phyloP scores from a whole-genome alignment of 2,329 filamentous ascomycete species.

The Aureobasidium sp. region DNA sequence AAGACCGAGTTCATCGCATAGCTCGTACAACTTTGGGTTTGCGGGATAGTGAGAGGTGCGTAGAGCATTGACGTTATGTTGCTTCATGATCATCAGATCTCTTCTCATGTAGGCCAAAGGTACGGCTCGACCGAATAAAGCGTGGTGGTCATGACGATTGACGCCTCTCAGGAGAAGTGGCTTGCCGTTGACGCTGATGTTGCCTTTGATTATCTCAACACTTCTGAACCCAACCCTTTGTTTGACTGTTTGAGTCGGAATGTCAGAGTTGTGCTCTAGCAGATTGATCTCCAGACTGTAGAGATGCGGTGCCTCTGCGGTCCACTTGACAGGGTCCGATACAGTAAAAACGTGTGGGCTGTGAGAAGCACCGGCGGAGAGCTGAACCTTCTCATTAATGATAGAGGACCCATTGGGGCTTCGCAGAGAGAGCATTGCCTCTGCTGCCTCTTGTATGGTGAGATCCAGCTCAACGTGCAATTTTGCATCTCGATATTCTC shows the following conservation, averaged over 20 bases:
- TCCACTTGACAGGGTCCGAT: constrained; percentile 56
- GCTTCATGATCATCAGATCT: constrained; percentile 63
- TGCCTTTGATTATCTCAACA: constrained; percentile 54
- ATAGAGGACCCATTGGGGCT: not conserved
- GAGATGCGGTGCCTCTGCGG: constrained; percentile 58
- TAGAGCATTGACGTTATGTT: constrained; percentile 63
- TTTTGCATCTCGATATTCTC: constrained; percentile 44
- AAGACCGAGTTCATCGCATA: constrained; percentile 60
- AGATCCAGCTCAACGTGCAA: constrained; percentile 42
- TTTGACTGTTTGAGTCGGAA: constrained; percentile 34
- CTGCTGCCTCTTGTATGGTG: constrained; percentile 32
- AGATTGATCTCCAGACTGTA: constrained; percentile 43
- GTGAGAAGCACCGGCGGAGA: constrained; percentile 23
- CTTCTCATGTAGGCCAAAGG: constrained; percentile 54
- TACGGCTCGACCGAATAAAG: constrained; percentile 54
- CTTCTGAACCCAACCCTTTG: constrained; percentile 58
- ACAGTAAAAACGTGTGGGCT: constrained; percentile 30
- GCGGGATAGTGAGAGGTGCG: constrained; percentile 63
- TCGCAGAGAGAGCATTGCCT: not conserved
- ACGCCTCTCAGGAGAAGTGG: constrained; percentile 56
- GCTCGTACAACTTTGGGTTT: constrained; percentile 52
- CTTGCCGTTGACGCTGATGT: constrained; percentile 57
- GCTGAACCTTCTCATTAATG: constrained; percentile 22
- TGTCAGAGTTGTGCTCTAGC: constrained; percentile 26
- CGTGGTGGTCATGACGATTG: constrained; percentile 67